These are phyloP conservation scores for Angomonas ambiguus DNA, from an alignment of 208 protist genomes.

Conservation along the genomic window DNA sequence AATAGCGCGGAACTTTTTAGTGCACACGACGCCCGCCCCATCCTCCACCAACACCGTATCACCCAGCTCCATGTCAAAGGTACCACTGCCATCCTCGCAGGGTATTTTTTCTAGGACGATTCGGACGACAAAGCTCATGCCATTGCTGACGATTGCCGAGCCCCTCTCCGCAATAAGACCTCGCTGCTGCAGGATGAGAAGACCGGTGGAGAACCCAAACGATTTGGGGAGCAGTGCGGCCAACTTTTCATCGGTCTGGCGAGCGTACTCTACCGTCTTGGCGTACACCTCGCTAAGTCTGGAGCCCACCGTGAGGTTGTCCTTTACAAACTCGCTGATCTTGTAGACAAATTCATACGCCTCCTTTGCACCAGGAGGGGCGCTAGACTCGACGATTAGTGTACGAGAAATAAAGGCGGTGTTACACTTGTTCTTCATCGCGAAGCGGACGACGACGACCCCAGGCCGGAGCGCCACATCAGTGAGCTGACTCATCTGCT, in stretches of 20 bases:
- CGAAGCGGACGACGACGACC: slow-evolving; percentile 76
- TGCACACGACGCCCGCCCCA: slow-evolving; percentile 62
- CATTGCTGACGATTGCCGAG: slow-evolving; percentile 44
- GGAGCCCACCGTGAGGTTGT: slow-evolving; percentile 46
- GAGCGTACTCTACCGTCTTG: slow-evolving; percentile 40
- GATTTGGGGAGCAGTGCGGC: slow-evolving; percentile 46
- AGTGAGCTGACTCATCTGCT: neutral
- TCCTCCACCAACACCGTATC: slow-evolving; percentile 73
- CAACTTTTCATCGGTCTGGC: slow-evolving; percentile 33
- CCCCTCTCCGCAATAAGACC: slow-evolving; percentile 81
- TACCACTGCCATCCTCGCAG: slow-evolving; percentile 16
- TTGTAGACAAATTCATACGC: slow-evolving; percentile 73
- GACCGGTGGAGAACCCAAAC: slow-evolving; percentile 78
- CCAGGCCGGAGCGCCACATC: slow-evolving; percentile 40
- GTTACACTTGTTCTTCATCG: slow-evolving; percentile 67
- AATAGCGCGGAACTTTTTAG: slow-evolving; percentile 59
- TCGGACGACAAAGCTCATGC: slow-evolving; percentile 85
- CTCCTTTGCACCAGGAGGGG: slow-evolving; percentile 50
- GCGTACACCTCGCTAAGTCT: slow-evolving; percentile 62
- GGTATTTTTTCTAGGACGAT: slow-evolving; percentile 58
- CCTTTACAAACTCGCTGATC: slow-evolving; percentile 69
- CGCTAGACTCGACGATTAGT: slow-evolving; percentile 61
- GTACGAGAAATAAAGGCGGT: slow-evolving; percentile 81
- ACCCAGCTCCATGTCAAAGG: slow-evolving; percentile 66
- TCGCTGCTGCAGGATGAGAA: slow-evolving; percentile 76